Base-by-base conservation (phyloP, 1,284 basidiomycete species). In the Agaricales sp. region DNA sequence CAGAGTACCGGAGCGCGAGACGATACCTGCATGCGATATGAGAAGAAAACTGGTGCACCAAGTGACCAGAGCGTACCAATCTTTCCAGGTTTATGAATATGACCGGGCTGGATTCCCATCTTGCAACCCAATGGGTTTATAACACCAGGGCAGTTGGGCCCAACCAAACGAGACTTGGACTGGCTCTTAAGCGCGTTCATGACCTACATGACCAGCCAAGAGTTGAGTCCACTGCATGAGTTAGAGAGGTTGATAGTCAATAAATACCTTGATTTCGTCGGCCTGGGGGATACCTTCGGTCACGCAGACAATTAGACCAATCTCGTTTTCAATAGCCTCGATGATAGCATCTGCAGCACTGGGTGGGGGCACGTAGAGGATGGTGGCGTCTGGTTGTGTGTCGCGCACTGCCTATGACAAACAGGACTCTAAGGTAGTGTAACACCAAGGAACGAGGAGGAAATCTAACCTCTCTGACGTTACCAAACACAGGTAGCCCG, bases 91-190 rank as follows among this genome's bases (percentile, higher is more conserved):
- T 71, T 90, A 74, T 98, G 95, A 59, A 99, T 95, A 64, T 96
- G 92, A 38, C 94, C 95, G 21, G 96, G 96, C 73, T 98, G 95
- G 65, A 99, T 99, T 54, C 96, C 96, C 82, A 99, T 98, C 76
- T 99, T 99, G 77, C 96, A 99, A 14, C 95, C 95, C 50, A 88
- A 77, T 22, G 93, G 92, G 63, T 94, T 93, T 63, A 99, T 98
- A 61, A 99, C 85, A 65, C 96, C 96, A 3, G 96, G 96, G 70
- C 96, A 99, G 70, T 99, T 99, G 43, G 92, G 93, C 24, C 92
- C 92, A 47, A 96, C 88, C 58, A 99, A 85, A 59, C 96, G 85
- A 52, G 92, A 95, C 63, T 91, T 93, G 56, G 83, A 92, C 68
- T 99, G 96, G 63, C 83, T 87, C 65, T 88, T 90, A 59, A 99